A percentile compares a stretch with the other conserved stretches of the same genome.
Evolutionary conservation across 371 early-diverging fungal species (phyloP).

Genomic region (Mucor sp.): DNA sequence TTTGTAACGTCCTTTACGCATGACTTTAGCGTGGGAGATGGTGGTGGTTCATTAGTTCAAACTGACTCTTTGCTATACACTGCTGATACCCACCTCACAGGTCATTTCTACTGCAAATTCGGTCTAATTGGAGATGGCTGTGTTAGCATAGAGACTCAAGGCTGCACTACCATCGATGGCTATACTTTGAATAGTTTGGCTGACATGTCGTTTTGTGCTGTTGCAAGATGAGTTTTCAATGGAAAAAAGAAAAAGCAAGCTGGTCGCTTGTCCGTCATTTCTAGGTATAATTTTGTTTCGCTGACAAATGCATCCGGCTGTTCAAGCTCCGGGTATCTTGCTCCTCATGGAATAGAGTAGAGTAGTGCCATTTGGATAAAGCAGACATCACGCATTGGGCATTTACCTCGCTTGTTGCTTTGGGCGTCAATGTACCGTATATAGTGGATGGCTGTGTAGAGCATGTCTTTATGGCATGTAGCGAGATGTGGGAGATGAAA

Average conservation of each 20-base stretch:
- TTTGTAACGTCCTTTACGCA: constrained; percentile 70
- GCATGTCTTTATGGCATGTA: too few species aligned
- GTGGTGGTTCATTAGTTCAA: background rate
- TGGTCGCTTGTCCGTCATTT: background rate
- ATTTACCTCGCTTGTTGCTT: too few species aligned
- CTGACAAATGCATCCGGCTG: background rate
- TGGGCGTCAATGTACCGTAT: too few species aligned
- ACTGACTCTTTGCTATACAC: background rate
- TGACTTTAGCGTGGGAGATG: constrained; percentile 17
- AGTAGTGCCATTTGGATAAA: background rate
- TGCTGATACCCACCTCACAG: constrained; percentile 46
- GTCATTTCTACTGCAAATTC: constrained; percentile 88
- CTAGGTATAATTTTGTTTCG: background rate
- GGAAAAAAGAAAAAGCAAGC: background rate
- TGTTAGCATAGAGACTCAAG: background rate
- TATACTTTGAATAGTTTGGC: constrained; percentile 27
- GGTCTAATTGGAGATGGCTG: constrained; percentile 39
- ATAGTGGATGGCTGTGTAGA: too few species aligned
- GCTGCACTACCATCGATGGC: background rate
- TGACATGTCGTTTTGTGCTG: constrained; percentile 9
- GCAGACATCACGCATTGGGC: too few species aligned
- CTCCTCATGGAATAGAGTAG: too few species aligned
- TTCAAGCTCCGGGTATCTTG: background rate
- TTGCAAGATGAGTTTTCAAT: background rate
- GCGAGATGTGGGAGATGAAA: too few species aligned